phyloP scores from a whole-genome alignment of 345 rosid genomes.

The Sonneratia alba region DNA sequence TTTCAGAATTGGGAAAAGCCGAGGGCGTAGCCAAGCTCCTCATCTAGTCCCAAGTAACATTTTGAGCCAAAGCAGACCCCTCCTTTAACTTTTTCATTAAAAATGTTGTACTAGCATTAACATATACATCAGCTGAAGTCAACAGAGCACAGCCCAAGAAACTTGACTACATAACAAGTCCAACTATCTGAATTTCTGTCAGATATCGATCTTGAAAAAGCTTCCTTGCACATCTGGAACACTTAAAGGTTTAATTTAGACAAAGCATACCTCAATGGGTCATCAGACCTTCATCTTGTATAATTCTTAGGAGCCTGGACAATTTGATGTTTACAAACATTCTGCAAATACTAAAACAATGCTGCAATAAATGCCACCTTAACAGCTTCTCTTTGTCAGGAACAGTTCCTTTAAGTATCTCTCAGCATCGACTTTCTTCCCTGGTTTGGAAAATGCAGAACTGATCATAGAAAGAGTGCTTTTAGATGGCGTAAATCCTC shows the following conservation, averaged over 20 bases:
- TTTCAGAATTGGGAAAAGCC: too few species aligned
- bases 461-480: conserved; percentile 49
- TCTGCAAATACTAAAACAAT: background rate
- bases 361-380: background rate
- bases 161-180: too few species aligned
- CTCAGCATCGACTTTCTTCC: conserved; percentile 48
- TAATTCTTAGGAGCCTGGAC: background rate
- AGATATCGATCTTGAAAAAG: background rate
- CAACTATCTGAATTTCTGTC: background rate
- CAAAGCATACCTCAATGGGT: background rate
- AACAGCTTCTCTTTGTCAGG: conserved; percentile 21
- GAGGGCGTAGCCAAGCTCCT: too few species aligned
- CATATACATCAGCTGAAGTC: background rate
- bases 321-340: background rate
- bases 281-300: background rate
- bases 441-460: conserved; percentile 52
- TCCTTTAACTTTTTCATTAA: too few species aligned
- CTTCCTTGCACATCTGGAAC: background rate
- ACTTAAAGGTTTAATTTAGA: background rate
- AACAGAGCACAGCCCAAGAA: background rate
- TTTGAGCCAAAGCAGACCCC: too few species aligned
- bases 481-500: conserved; percentile 50
- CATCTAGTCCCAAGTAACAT: too few species aligned
- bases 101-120: background rate
- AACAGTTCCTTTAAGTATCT: conserved; percentile 39